Evolutionary conservation across 2,329 filamentous ascomycete genomes (phyloP).

Genomic region (Colletotrichum spaethianum): DNA sequence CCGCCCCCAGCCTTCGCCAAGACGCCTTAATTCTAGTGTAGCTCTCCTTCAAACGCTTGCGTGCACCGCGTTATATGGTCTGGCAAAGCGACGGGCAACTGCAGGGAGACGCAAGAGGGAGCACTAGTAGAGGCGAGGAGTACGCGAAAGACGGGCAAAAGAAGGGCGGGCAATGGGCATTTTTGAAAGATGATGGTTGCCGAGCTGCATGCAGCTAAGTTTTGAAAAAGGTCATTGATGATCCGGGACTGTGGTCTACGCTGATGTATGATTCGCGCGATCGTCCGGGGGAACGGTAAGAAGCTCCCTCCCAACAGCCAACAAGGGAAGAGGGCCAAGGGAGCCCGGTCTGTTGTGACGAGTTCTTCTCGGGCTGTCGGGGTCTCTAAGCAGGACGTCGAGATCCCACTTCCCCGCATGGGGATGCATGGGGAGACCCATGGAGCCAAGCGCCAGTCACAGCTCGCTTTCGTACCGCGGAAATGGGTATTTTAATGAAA

Average conservation of each 20-base stretch:
- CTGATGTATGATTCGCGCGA: conserved; percentile 15
- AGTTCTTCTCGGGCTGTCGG: conserved; percentile 22
- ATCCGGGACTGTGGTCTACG: conserved; percentile 27
- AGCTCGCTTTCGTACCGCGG: conserved; percentile 16
- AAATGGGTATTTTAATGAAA: not conserved
- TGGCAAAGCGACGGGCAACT: not conserved
- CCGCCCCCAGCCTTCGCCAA: conserved; percentile 22
- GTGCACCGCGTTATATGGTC: not conserved
- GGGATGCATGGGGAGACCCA: conserved; percentile 10
- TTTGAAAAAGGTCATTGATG: conserved; percentile 22
- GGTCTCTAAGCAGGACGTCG: conserved; percentile 4
- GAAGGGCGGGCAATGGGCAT: not conserved
- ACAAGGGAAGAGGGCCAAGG: not conserved
- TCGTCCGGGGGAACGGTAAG: not conserved
- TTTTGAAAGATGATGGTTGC: conserved; percentile 10
- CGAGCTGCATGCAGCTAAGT: conserved; percentile 22
- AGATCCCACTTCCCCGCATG: conserved; percentile 34
- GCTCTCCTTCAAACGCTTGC: conserved; percentile 3
- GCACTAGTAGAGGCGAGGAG: not conserved
- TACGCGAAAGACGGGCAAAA: not conserved
- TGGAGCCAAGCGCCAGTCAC: conserved; percentile 18
- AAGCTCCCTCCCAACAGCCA: not conserved
- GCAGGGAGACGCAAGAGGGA: not conserved
- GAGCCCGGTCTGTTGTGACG: not conserved
- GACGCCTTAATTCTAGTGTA: conserved; percentile 23